Evolutionary conservation across 192 early-diverging fungal species (phyloP).

Genomic region (Entomortierella beljakovae): DNA sequence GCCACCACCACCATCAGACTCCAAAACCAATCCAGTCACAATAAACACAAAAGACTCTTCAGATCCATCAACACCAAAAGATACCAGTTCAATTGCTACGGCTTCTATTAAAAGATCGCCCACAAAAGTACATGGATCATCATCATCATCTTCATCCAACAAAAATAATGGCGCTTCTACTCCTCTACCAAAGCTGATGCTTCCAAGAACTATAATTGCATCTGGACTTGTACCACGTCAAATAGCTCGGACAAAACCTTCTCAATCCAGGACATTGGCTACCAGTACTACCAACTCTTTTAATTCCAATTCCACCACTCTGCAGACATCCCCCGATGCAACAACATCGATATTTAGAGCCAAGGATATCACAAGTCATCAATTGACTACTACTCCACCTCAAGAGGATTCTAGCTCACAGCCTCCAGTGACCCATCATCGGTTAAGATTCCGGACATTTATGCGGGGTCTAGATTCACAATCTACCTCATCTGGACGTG

Average conservation of each 20-base stretch:
- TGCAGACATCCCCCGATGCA: not conserved
- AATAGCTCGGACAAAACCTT: not conserved
- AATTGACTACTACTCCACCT: not conserved
- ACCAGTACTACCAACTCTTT: not conserved
- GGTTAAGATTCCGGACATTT: not conserved
- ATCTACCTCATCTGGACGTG: not conserved
- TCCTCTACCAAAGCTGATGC: not conserved
- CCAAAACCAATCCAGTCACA: too few relatives aligned
- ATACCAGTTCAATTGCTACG: too few relatives aligned
- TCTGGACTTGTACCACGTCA: slow-evolving; percentile 27
- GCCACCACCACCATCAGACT: too few relatives aligned
- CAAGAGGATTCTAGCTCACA: not conserved
- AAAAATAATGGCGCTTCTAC: not conserved
- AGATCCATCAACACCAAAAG: too few relatives aligned
- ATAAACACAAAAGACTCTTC: too few relatives aligned
- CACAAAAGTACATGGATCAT: too few relatives aligned
- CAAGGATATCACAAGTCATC: slow-evolving; percentile 1
- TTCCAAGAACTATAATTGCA: slow-evolving; percentile 1
- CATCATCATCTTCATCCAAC: not conserved
- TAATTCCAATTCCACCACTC: not conserved
- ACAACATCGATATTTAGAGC: slow-evolving; percentile 5
- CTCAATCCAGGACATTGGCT: not conserved
- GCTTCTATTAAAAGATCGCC: too few relatives aligned
- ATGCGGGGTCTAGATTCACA: not conserved
- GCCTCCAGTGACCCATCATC: not conserved